These are phyloP conservation scores for Lobosporangium transversale DNA, from an alignment of 192 early-diverging fungal genomes.

Conservation along the genomic window DNA sequence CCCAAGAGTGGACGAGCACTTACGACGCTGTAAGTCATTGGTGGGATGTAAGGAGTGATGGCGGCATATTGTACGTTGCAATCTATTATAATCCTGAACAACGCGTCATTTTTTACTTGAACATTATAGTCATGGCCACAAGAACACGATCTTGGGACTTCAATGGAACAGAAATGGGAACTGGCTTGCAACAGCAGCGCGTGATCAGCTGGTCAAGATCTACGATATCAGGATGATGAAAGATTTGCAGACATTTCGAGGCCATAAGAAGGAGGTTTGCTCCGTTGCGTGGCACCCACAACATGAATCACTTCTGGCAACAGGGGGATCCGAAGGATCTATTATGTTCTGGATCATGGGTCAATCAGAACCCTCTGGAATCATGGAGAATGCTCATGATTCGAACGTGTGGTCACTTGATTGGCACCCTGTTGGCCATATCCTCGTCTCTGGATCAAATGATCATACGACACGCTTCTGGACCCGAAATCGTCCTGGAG, in stretches of 20 bases:
- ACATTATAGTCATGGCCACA: slow-evolving; percentile 89
- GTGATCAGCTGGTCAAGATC: slow-evolving; percentile 91
- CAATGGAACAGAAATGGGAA: slow-evolving; percentile 98
- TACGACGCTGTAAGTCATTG: slow-evolving; percentile 76
- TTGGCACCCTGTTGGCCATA: slow-evolving; percentile 97
- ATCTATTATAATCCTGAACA: too few species aligned
- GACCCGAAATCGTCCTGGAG: slow-evolving; percentile 92
- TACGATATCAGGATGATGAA: slow-evolving; percentile 96
- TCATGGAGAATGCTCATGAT: slow-evolving; percentile 85
- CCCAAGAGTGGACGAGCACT: slow-evolving; percentile 88
- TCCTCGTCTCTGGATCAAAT: slow-evolving; percentile 93
- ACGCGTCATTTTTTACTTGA: too few species aligned
- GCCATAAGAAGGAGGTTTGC: slow-evolving; percentile 89
- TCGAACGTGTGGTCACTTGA: slow-evolving; percentile 94
- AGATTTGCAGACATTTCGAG: slow-evolving; percentile 86
- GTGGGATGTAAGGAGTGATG: too few species aligned
- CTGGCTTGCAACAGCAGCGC: slow-evolving; percentile 91
- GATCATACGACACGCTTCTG: slow-evolving; percentile 97
- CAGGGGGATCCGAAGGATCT: slow-evolving; percentile 90
- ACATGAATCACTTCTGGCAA: slow-evolving; percentile 89
- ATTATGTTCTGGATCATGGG: slow-evolving; percentile 91
- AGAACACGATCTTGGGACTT: slow-evolving; percentile 88
- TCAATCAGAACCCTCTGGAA: slow-evolving; percentile 52
- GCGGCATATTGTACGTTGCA: too few species aligned
- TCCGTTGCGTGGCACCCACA: slow-evolving; percentile 96